A percentile compares a stretch with the other conserved stretches of the same genome.
These are phyloP conservation scores for Candida smagusa DNA, from an alignment of 1,139 yeast species.

Conservation along the genomic window DNA sequence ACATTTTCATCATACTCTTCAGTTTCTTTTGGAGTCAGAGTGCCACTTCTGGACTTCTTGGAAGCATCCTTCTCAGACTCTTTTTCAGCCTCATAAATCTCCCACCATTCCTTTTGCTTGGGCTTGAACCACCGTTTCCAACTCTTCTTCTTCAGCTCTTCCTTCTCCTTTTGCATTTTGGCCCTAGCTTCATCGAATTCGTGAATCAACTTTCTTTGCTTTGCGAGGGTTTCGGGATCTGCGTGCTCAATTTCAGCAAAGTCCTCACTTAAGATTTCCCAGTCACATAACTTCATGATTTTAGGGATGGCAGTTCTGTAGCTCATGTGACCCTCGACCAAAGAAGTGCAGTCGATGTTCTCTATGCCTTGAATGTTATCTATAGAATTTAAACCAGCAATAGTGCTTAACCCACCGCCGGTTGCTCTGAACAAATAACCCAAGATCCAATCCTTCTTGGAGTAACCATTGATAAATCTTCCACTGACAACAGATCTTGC, in stretches of 20 bases:
- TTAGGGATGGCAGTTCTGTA: constrained; percentile 92
- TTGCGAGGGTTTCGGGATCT: constrained; percentile 81
- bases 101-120: constrained; percentile 88
- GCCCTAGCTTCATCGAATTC: constrained; percentile 87
- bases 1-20: constrained; percentile 5
- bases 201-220: constrained; percentile 72
- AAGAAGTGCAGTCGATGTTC: constrained; percentile 81
- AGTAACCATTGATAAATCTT: constrained; percentile 82
- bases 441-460: constrained; percentile 92
- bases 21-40: constrained; percentile 2
- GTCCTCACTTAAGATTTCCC: constrained; percentile 85
- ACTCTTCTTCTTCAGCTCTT: constrained; percentile 36
- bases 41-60: constrained; percentile 4
- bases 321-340: constrained; percentile 94
- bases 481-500: constrained; percentile 92
- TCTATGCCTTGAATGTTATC: constrained; percentile 64
- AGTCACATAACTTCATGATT: constrained; percentile 62
- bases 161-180: constrained; percentile 38
- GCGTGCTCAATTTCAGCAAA: constrained; percentile 96
- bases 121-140: constrained; percentile 74
- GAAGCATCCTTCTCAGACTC: not conserved
- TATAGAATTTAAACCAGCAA: constrained; percentile 85
- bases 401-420: constrained; percentile 86
- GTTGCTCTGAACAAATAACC: constrained; percentile 96
- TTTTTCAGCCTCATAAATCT: constrained; percentile 42